Conservation (phyloP, 495 filamentous ascomycete species). For the Astrothelium subdiscretum region DNA sequence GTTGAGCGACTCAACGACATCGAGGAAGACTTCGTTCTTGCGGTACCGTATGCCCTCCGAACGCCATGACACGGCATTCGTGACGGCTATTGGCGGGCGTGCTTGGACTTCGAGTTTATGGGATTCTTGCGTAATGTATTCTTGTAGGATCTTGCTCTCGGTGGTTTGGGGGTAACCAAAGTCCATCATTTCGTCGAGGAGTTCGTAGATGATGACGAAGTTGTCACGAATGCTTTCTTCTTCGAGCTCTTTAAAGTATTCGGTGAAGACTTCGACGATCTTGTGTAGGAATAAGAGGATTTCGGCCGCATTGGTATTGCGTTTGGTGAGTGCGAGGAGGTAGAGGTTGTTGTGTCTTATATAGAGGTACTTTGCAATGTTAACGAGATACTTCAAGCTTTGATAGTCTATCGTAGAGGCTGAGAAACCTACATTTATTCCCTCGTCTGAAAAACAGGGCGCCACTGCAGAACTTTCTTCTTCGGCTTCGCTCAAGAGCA, state of each 20-base stretch:
- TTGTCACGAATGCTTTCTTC: constrained; percentile 99
- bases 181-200: constrained; percentile 99
- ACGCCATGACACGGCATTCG: constrained; percentile 95
- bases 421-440: constrained; percentile 69
- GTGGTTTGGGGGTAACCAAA: constrained; percentile 99
- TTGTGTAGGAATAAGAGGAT: constrained; percentile 97
- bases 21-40: constrained; percentile 98
- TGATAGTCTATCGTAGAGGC: background rate
- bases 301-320: constrained; percentile 97
- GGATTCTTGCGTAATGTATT: constrained; percentile 96
- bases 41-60: constrained; percentile 97
- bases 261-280: constrained; percentile 96
- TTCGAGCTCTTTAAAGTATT: constrained; percentile 99
- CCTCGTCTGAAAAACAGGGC: constrained; percentile 96
- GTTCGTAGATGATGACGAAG: constrained; percentile 98
- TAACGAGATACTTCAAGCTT: background rate
- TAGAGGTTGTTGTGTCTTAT: constrained; percentile 99
- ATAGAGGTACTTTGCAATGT: constrained; percentile 72
- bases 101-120: constrained; percentile 98
- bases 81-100: constrained; percentile 98
- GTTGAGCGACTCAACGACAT: constrained; percentile 95
- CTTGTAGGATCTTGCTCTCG: constrained; percentile 96
- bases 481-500: constrained; percentile 95
- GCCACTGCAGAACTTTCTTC: constrained; percentile 97
- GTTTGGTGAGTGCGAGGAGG: constrained; percentile 94